These are phyloP conservation scores for Strobilomyces echinocephalus DNA, from an alignment of 768 basidiomycete species.

Conservation along the genomic window DNA sequence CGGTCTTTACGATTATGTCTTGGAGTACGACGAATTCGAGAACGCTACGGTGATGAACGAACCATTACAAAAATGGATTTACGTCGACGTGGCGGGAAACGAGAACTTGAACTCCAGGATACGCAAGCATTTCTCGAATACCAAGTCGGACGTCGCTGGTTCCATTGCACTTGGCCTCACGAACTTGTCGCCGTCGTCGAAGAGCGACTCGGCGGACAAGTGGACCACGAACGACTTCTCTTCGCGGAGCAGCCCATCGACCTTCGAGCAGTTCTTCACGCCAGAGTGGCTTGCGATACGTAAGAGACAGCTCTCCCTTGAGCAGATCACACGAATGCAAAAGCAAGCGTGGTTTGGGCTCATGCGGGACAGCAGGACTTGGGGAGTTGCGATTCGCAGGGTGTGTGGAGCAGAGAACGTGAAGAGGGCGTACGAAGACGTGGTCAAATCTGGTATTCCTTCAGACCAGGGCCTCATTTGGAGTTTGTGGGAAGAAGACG, in stretches of 20 bases:
- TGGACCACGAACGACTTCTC: conserved; percentile 40
- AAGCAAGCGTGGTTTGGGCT: conserved; percentile 54
- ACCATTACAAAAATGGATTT: conserved; percentile 43
- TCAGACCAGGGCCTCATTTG: conserved; percentile 57
- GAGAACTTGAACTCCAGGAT: conserved; percentile 44
- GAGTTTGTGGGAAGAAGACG: conserved; percentile 56
- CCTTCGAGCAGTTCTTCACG: conserved; percentile 60
- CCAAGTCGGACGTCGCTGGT: conserved; percentile 31
- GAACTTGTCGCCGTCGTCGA: conserved; percentile 45
- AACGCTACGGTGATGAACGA: conserved; percentile 28
- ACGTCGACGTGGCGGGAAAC: conserved; percentile 63
- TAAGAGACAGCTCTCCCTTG: conserved; percentile 40
- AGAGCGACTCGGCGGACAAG: conserved; percentile 27
- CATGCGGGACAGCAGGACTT: conserved; percentile 50
- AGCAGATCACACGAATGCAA: conserved; percentile 48
- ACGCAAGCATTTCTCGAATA: conserved; percentile 33
- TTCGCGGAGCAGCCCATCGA: neutral
- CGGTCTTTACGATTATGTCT: conserved; percentile 52
- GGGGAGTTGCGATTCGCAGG: conserved; percentile 49
- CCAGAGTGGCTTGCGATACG: conserved; percentile 62
- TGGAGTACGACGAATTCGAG: conserved; percentile 49
- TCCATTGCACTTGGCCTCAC: conserved; percentile 53
- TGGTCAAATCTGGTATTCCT: conserved; percentile 43
- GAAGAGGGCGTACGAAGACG: conserved; percentile 42
- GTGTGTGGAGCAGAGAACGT: conserved; percentile 46